These are phyloP conservation scores for Sarocladium brachiariae DNA, from an alignment of 2,329 filamentous ascomycete species.

Conservation along the genomic window DNA sequence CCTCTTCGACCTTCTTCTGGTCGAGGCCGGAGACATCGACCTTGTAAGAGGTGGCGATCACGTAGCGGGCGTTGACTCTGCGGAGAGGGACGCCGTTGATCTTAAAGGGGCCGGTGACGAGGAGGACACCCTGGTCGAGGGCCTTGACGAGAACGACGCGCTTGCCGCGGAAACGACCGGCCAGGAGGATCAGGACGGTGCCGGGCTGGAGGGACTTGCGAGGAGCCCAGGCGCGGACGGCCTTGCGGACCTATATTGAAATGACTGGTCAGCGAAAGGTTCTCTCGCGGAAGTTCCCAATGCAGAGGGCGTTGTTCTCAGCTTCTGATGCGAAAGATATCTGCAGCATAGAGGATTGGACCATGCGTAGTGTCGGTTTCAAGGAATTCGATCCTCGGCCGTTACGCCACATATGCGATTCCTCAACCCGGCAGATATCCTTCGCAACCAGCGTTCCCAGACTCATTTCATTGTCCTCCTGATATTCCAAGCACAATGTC, in stretches of 20 bases:
- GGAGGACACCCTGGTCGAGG: conserved; percentile 94
- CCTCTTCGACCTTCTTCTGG: conserved; percentile 78
- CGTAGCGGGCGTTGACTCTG: conserved; percentile 88
- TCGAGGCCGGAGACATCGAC: conserved; percentile 82
- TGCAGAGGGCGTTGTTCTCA: background rate
- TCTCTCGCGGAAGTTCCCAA: background rate
- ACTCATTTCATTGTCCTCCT: background rate
- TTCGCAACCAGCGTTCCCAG: background rate
- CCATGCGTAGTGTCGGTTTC: background rate
- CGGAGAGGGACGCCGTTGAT: conserved; percentile 98
- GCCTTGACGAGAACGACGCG: conserved; percentile 98
- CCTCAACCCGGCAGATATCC: background rate
- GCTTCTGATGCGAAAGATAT: background rate
- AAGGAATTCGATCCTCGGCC: background rate
- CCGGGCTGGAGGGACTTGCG: conserved; percentile 88
- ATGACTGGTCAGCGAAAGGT: conserved; percentile 21
- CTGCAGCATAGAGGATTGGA: background rate
- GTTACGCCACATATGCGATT: background rate
- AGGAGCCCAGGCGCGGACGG: conserved; percentile 78
- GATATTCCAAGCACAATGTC: background rate
- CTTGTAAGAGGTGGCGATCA: conserved; percentile 83
- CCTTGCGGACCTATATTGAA: conserved; percentile 77
- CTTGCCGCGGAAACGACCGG: conserved; percentile 99
- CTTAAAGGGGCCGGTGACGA: conserved; percentile 99
- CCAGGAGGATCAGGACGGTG: conserved; percentile 96